Evolutionary conservation across 441 rosid genomes (phyloP).

Genomic region (Arabidopsis hybrid): DNA sequence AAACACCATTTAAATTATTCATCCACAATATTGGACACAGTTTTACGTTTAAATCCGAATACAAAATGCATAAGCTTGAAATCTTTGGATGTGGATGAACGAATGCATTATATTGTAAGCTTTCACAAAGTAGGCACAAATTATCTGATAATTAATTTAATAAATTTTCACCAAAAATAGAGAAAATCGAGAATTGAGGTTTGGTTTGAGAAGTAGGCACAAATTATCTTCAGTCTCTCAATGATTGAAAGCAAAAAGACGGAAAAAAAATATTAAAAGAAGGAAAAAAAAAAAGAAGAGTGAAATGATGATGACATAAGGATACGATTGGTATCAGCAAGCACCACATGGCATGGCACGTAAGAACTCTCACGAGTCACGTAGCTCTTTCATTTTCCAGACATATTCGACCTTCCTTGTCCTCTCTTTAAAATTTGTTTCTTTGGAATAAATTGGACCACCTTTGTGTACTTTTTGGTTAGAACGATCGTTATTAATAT

Average conservation of each 20-base stretch:
- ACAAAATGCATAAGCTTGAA: neutral
- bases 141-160: neutral
- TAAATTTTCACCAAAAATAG: no score
- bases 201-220: conserved; percentile 7
- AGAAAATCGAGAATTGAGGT: neutral
- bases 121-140: neutral
- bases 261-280: neutral
- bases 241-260: conserved; percentile 32
- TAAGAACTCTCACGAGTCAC: conserved; percentile 29
- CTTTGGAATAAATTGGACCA: conserved; percentile 9
- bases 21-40: neutral
- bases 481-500: conserved; percentile 18
- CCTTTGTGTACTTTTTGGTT: conserved; percentile 16
- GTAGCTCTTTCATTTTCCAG: conserved; percentile 28
- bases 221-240: conserved; percentile 15
- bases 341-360: conserved; percentile 37
- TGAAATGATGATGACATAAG: conserved; percentile 12
- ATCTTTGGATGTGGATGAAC: neutral
- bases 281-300: neutral
- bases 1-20: neutral
- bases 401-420: conserved; percentile 11
- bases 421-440: neutral
- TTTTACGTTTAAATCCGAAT: neutral
- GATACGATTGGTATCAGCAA: conserved; percentile 24
- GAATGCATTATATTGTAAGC: neutral